Conservation (phyloP, 1,284 basidiomycete genomes). For the Amylostereum areolatum region DNA sequence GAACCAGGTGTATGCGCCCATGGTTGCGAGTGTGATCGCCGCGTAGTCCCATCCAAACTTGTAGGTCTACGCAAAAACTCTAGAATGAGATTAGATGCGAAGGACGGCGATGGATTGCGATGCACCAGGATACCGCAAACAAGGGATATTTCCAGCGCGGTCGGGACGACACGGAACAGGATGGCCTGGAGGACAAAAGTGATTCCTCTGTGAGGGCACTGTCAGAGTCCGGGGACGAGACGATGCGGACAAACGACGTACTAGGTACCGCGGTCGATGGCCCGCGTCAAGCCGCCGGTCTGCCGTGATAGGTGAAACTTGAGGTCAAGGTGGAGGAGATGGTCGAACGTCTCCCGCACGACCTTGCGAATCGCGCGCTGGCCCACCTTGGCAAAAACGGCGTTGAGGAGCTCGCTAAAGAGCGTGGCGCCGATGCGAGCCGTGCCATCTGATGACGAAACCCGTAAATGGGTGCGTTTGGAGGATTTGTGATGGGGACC, state of each 20-base stretch:
- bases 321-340: conserved; percentile 87
- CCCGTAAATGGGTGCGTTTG: background rate
- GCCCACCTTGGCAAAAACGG: conserved; percentile 94
- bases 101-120: no score
- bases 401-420: conserved; percentile 91
- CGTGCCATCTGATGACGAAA: conserved; percentile 82
- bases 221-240: no score
- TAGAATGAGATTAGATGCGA: no score
- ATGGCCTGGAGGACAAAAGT: conserved; percentile 93
- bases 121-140: conserved; percentile 93
- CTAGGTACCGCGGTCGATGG: conserved; percentile 98
- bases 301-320: conserved; percentile 92
- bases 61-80: conserved; percentile 64
- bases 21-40: conserved; percentile 80
- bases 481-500: no score
- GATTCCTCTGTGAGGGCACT: conserved; percentile 88
- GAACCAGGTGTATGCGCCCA: conserved; percentile 95
- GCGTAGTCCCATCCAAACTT: conserved; percentile 98
- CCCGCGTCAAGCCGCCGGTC: conserved; percentile 92
- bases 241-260: no score
- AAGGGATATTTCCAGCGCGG: conserved; percentile 92
- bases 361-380: conserved; percentile 93
- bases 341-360: conserved; percentile 89
- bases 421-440: conserved; percentile 87
- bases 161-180: conserved; percentile 93